Conservation (phyloP, 805 yeast species). For the Ogataea kodamae region DNA sequence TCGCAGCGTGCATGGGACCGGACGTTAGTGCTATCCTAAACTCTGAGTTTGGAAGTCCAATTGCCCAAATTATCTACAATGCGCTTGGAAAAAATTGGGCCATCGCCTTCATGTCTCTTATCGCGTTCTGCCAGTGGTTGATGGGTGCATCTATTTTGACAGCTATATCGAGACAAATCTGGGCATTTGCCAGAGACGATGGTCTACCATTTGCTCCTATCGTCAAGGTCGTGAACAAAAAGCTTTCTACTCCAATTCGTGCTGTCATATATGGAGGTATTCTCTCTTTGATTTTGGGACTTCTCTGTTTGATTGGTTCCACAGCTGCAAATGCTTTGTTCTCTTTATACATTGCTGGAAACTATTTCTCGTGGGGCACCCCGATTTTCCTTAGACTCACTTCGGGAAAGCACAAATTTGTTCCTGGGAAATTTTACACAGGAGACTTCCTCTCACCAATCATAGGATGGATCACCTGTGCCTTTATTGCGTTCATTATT, state of each 20-base stretch:
- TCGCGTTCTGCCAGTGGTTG: constrained; percentile 46
- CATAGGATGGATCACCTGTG: constrained; percentile 34
- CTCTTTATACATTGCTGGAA: constrained; percentile 43
- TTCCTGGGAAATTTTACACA: constrained; percentile 42
- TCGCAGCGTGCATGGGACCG: constrained; percentile 32
- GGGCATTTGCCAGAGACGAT: constrained; percentile 52
- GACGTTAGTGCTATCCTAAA: constrained; percentile 33
- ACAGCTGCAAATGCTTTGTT: constrained; percentile 47
- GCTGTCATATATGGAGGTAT: constrained; percentile 41
- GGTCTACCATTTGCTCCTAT: constrained; percentile 44
- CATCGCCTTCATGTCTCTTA: constrained; percentile 44
- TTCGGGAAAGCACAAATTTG: constrained; percentile 38
- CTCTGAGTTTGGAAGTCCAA: constrained; percentile 38
- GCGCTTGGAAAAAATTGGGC: constrained; percentile 48
- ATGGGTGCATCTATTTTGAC: constrained; percentile 46
- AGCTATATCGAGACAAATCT: constrained; percentile 48
- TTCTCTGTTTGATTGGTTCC: constrained; percentile 39
- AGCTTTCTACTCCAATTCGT: constrained; percentile 40
- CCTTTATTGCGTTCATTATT: constrained; percentile 31
- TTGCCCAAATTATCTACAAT: constrained; percentile 47
- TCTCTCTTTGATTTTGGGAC: constrained; percentile 37
- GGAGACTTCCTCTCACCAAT: constrained; percentile 34
- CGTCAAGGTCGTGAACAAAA: constrained; percentile 42
- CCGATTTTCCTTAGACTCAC: constrained; percentile 42
- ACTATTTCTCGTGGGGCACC: constrained; percentile 42